Evolutionary conservation across 2,329 filamentous ascomycete species (phyloP).

Genomic region (Aspergillus unguis): DNA sequence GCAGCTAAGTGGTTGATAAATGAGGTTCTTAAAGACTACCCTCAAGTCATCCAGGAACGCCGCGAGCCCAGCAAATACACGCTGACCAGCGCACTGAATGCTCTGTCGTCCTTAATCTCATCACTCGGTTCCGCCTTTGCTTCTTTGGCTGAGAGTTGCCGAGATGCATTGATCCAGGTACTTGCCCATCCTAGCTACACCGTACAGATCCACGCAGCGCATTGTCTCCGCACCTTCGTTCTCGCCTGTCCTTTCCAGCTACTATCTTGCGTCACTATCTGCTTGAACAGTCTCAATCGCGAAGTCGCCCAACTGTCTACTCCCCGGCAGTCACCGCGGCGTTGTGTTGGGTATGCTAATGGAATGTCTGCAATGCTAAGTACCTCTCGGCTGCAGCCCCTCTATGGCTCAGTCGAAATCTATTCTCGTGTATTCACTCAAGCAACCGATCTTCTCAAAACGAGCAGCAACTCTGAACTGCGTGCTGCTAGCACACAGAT

Average conservation of each 20-base stretch:
- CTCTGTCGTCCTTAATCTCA: slow-evolving; percentile 72
- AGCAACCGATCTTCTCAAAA: slow-evolving; percentile 88
- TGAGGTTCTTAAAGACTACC: slow-evolving; percentile 88
- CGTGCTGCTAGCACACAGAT: slow-evolving; percentile 91
- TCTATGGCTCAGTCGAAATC: slow-evolving; percentile 93
- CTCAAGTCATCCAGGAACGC: slow-evolving; percentile 80
- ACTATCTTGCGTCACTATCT: slow-evolving; percentile 85
- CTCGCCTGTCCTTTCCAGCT: slow-evolving; percentile 90
- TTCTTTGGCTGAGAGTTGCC: slow-evolving; percentile 73
- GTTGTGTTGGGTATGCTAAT: slow-evolving; percentile 87
- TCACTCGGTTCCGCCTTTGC: slow-evolving; percentile 79
- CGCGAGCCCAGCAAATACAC: slow-evolving; percentile 86
- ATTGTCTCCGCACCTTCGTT: slow-evolving; percentile 82
- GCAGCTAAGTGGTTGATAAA: slow-evolving; percentile 81
- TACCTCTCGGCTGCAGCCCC: slow-evolving; percentile 78
- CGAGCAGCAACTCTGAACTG: slow-evolving; percentile 84
- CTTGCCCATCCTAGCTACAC: slow-evolving; percentile 94
- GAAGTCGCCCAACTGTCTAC: slow-evolving; percentile 76
- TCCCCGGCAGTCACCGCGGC: slow-evolving; percentile 72
- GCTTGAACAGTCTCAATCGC: slow-evolving; percentile 89
- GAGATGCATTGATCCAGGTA: slow-evolving; percentile 84
- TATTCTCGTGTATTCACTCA: slow-evolving; percentile 88
- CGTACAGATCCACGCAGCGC: slow-evolving; percentile 84
- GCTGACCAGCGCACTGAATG: slow-evolving; percentile 73
- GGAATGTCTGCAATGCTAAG: slow-evolving; percentile 87